Conservation (phyloP, 352 stramenopile genomes). For the Aphanomyces euteiches region DNA sequence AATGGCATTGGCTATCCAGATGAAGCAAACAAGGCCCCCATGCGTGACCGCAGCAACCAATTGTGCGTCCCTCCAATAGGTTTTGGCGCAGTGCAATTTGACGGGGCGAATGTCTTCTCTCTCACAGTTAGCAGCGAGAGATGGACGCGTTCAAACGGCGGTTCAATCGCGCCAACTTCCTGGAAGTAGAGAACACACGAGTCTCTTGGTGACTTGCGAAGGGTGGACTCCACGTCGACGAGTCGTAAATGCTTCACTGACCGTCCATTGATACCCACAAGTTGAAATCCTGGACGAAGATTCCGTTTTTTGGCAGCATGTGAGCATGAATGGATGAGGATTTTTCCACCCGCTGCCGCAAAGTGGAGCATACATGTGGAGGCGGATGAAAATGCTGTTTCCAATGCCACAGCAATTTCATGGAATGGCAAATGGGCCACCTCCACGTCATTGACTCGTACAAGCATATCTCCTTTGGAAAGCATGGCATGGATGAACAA, state of each 20-base stretch:
- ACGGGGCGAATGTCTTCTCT: background rate
- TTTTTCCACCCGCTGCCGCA: background rate
- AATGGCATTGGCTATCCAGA: background rate
- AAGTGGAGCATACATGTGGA: slow-evolving; percentile 11
- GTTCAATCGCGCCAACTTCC: background rate
- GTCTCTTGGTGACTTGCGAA: slow-evolving; percentile 8
- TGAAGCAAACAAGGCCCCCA: slow-evolving; percentile 3
- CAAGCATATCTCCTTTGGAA: slow-evolving; percentile 8
- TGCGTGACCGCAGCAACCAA: background rate
- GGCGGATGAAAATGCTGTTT: background rate
- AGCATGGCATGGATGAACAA: slow-evolving; percentile 1
- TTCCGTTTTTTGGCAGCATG: slow-evolving; percentile 1
- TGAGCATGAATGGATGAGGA: slow-evolving; percentile 15
- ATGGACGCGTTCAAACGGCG: slow-evolving; percentile 1
- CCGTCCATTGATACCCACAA: slow-evolving; percentile 28
- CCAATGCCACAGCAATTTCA: background rate
- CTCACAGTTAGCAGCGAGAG: background rate
- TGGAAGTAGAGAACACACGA: slow-evolving; percentile 28
- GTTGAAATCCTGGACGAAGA: slow-evolving; percentile 4
- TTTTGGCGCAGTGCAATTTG: background rate
- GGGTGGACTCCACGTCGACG: slow-evolving; percentile 16
- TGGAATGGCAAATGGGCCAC: background rate
- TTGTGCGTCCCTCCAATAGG: background rate
- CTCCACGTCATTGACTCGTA: slow-evolving; percentile 14
- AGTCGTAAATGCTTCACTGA: slow-evolving; percentile 19